Evolutionary conservation across 2,329 filamentous ascomycete species (phyloP), one percentile per base, ranked within the genome.

Genomic region (Macrophomina phaseolina): DNA sequence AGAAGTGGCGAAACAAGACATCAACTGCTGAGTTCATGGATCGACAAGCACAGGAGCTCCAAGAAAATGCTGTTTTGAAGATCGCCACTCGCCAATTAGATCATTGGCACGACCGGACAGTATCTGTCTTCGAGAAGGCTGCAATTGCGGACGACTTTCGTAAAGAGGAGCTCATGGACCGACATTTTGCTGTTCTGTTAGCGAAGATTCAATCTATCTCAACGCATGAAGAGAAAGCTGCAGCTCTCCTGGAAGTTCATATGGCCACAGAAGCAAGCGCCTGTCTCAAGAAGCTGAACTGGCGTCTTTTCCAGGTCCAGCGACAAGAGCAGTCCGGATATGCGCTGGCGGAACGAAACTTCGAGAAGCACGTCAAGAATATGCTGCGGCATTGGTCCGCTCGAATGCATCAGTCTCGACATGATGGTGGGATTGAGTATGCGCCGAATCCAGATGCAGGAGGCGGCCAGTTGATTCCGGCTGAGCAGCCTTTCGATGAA

Each of bases 361-460:
- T 84, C 45, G 81, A 85, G 65, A 85, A 85, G 68, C 87, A 88
- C 73, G 77, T 83, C 34, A 80, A 84, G 66, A 81, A 81, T 36
- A 85, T 88, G 79, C 75, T 89, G 58, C 79, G 83, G 30, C 82
- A 84, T 68, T 89, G 87, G 86, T 72, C 79, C 12, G 81, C 83
- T 16, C 82, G 81, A 64, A 79, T 83, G 68, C 65, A 73, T 1
- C 74, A 77, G 34, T 67, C 49, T 2, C 67, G 74, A 45, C 46
- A 69, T 23, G 72, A 71, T 2, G 69, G 70, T n/a, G 67, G 74
- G 53, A 12, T 53, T 18, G n/a, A 48, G 32, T 9, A 69, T 14
- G 65, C 65, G 9, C 53, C 30, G 67, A 42, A 68, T 65, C 18
- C 71, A 66, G 68, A 66, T 18, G 67, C 64, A 42, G 66, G 66